Conservation (phyloP, 768 basidiomycete genomes). For the Leccinum variicolor region DNA sequence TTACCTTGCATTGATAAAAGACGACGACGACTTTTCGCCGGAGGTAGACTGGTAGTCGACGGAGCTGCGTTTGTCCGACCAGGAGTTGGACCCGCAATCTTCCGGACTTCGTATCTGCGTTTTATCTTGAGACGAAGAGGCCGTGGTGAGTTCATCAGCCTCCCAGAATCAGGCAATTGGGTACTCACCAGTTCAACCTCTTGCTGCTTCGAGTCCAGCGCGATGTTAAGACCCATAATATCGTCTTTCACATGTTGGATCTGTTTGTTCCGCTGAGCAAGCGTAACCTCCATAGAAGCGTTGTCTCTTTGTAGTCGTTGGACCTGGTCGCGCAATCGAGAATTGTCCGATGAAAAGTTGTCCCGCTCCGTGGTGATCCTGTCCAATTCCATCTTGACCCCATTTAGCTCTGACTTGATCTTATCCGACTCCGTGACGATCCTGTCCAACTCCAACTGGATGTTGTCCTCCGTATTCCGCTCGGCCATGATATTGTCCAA, state of each 20-base stretch:
- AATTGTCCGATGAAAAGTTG: constrained; percentile 44
- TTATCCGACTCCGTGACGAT: neutral
- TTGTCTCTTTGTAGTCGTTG: constrained; percentile 77
- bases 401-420: neutral
- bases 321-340: constrained; percentile 56
- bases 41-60: constrained; percentile 13
- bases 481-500: constrained; percentile 25
- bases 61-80: constrained; percentile 42
- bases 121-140: constrained; percentile 49
- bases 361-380: neutral
- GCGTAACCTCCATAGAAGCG: constrained; percentile 79
- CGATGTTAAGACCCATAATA: constrained; percentile 80
- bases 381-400: neutral
- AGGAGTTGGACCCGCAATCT: constrained; percentile 56
- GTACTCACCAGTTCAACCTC: constrained; percentile 80
- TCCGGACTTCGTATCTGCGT: constrained; percentile 54
- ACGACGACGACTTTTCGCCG: neutral
- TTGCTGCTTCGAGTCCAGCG: constrained; percentile 91
- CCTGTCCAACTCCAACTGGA: neutral
- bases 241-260: constrained; percentile 71
- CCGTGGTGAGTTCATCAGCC: neutral
- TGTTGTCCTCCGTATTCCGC: neutral
- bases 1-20: neutral
- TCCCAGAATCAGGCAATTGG: neutral
- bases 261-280: constrained; percentile 69